Percentiles rank a stretch among this genome's conserved stretches.
Conservation (phyloP, 352 stramenopile species). For the Phytophthora crassamura region DNA sequence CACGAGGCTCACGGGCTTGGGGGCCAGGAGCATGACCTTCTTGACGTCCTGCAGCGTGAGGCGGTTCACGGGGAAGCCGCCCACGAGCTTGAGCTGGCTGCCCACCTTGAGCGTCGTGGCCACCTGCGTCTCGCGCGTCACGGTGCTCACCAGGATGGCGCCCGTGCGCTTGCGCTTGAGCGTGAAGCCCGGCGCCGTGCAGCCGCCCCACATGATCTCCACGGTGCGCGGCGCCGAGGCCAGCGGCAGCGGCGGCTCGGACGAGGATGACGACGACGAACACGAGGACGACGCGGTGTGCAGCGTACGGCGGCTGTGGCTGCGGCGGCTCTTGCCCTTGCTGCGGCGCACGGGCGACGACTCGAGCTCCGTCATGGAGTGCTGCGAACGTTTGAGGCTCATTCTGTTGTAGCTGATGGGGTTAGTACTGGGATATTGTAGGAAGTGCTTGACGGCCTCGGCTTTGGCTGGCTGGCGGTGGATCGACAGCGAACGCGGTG, state of each 20-base stretch:
- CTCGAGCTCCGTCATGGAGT: slow-evolving; percentile 13
- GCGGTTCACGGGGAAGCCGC: slow-evolving; percentile 74
- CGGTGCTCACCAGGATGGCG: slow-evolving; percentile 71
- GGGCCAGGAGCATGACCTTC: slow-evolving; percentile 77
- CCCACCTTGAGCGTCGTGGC: slow-evolving; percentile 56
- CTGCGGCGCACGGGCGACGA: background rate
- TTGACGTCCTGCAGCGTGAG: slow-evolving; percentile 78
- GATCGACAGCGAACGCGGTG: background rate
- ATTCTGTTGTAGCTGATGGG: slow-evolving; percentile 5
- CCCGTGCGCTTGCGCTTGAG: slow-evolving; percentile 79
- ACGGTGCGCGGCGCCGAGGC: slow-evolving; percentile 53
- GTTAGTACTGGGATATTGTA: slow-evolving; percentile 3
- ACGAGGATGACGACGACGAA: slow-evolving; percentile 16
- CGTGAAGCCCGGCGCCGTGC: slow-evolving; percentile 63
- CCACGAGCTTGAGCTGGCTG: slow-evolving; percentile 79
- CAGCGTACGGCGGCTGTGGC: slow-evolving; percentile 23
- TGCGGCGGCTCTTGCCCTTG: slow-evolving; percentile 17
- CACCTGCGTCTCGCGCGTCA: slow-evolving; percentile 41
- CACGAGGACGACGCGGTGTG: slow-evolving; percentile 19
- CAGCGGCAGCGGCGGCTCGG: slow-evolving; percentile 13
- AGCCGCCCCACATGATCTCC: slow-evolving; percentile 77
- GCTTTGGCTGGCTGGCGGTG: too few relatives aligned
- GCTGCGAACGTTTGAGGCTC: slow-evolving; percentile 36
- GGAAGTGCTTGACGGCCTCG: too few relatives aligned
- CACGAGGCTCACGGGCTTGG: slow-evolving; percentile 81